Conservation (phyloP, 2,329 filamentous ascomycete species). For the Stemphylium vesicarium region DNA sequence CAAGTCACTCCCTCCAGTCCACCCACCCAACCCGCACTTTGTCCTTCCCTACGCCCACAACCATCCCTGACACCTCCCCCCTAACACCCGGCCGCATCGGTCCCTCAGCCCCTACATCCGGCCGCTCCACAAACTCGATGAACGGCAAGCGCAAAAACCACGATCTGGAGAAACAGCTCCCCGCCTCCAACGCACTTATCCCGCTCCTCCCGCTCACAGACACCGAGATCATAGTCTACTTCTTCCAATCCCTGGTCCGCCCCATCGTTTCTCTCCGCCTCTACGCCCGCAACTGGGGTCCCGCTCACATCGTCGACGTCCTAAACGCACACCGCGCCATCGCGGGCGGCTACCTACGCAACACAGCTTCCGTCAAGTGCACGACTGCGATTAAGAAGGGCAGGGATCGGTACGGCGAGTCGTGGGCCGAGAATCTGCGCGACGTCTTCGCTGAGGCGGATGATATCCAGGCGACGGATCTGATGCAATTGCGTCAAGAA, state of each 20-base stretch:
- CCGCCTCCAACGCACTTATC: slow-evolving; percentile 17
- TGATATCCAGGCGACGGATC: slow-evolving; percentile 28
- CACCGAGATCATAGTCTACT: slow-evolving; percentile 39
- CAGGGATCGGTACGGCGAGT: slow-evolving; percentile 12
- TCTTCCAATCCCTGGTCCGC: slow-evolving; percentile 36
- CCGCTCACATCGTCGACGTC: slow-evolving; percentile 22
- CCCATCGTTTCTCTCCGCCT: slow-evolving; percentile 36
- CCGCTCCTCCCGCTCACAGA: slow-evolving; percentile 38
- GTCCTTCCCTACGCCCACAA: background rate
- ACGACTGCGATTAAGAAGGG: slow-evolving; percentile 32
- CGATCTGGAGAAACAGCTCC: slow-evolving; percentile 25
- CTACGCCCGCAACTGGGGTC: slow-evolving; percentile 33
- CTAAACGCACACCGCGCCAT: slow-evolving; percentile 35
- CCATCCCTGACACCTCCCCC: background rate
- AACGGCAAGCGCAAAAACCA: slow-evolving; percentile 29
- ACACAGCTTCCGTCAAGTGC: slow-evolving; percentile 41
- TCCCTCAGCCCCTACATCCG: slow-evolving; percentile 4
- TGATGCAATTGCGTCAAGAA: slow-evolving; percentile 16
- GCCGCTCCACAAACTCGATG: slow-evolving; percentile 6
- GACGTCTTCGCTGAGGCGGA: slow-evolving; percentile 12
- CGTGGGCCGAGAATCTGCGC: slow-evolving; percentile 20
- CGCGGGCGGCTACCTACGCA: slow-evolving; percentile 34
- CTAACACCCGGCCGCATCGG: slow-evolving; percentile 23
- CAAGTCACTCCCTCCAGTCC: background rate
- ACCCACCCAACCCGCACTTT: background rate